phyloP scores from a whole-genome alignment of 192 early-diverging fungal genomes.

The Ambispora gerdemannii region DNA sequence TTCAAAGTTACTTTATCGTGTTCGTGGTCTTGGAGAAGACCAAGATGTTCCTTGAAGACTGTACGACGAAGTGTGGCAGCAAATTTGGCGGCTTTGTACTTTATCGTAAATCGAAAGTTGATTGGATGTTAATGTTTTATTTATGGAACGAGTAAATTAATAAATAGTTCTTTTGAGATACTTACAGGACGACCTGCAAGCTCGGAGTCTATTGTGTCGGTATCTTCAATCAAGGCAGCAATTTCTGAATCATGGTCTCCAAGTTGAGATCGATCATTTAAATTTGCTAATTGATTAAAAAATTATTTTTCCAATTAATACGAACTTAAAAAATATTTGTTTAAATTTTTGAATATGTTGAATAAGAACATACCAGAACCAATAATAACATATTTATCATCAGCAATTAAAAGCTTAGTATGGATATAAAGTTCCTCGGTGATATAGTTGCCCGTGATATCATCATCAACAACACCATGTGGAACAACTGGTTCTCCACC shows the following conservation, averaged over 20 bases:
- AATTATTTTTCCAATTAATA: too few relatives aligned
- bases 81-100: conserved; percentile 69
- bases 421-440: conserved; percentile 88
- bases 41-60: conserved; percentile 82
- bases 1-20: conserved; percentile 35
- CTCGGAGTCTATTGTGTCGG: conserved; percentile 56
- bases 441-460: conserved; percentile 42
- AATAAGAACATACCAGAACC: conserved; percentile 56
- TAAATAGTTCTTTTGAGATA: background rate
- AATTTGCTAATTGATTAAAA: conserved; percentile 73
- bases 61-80: conserved; percentile 69
- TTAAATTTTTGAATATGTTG: too few relatives aligned
- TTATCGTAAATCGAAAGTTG: background rate
- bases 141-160: background rate
- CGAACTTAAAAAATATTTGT: too few relatives aligned
- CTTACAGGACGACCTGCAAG: conserved; percentile 67
- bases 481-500: background rate
- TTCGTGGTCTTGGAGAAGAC: conserved; percentile 51
- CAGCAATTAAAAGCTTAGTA: conserved; percentile 85
- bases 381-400: conserved; percentile 76
- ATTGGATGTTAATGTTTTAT: background rate
- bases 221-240: conserved; percentile 80
- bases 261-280: conserved; percentile 84
- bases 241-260: conserved; percentile 87
- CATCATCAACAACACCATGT: background rate